Percentiles rank a stretch among this genome's conserved stretches.
Conservation (phyloP, 441 rosid genomes). For the Euphorbia schlechtendalii region DNA sequence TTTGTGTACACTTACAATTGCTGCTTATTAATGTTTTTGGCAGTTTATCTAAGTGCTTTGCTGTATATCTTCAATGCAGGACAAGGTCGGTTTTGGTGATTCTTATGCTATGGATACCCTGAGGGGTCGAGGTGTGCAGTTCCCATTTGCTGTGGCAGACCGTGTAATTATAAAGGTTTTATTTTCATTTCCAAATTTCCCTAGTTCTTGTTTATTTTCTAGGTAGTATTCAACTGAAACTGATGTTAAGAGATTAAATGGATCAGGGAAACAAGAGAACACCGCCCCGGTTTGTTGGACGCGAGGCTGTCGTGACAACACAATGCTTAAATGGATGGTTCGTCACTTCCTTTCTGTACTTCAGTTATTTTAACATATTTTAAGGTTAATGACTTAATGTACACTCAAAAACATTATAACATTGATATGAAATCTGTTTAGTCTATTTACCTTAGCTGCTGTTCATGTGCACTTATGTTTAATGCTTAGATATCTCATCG, state of each 20-base stretch:
- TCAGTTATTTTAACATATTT: neutral
- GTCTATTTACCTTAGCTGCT: slow-evolving; percentile 4
- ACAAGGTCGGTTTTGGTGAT: slow-evolving; percentile 56
- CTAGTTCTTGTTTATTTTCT: neutral
- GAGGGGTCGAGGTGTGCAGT: slow-evolving; percentile 75
- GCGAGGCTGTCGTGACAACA: slow-evolving; percentile 93
- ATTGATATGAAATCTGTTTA: neutral
- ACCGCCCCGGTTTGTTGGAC: slow-evolving; percentile 93
- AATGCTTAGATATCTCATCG: neutral
- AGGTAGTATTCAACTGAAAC: slow-evolving; percentile 13
- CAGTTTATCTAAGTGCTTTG: neutral
- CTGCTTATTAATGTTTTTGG: neutral
- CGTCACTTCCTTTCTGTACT: slow-evolving; percentile 17
- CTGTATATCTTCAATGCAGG: slow-evolving; percentile 32
- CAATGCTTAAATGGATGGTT: slow-evolving; percentile 99
- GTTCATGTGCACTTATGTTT: neutral
- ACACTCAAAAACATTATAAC: neutral
- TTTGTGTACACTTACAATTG: neutral
- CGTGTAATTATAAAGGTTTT: slow-evolving; percentile 89
- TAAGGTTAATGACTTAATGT: neutral
- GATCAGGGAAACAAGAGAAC: slow-evolving; percentile 96
- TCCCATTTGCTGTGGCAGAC: slow-evolving; percentile 85
- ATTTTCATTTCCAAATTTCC: neutral
- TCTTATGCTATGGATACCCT: slow-evolving; percentile 37
- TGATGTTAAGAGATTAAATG: slow-evolving; percentile 26